phyloP scores from a whole-genome alignment of 2,329 filamentous ascomycete genomes.

The Basipetospora sp. region DNA sequence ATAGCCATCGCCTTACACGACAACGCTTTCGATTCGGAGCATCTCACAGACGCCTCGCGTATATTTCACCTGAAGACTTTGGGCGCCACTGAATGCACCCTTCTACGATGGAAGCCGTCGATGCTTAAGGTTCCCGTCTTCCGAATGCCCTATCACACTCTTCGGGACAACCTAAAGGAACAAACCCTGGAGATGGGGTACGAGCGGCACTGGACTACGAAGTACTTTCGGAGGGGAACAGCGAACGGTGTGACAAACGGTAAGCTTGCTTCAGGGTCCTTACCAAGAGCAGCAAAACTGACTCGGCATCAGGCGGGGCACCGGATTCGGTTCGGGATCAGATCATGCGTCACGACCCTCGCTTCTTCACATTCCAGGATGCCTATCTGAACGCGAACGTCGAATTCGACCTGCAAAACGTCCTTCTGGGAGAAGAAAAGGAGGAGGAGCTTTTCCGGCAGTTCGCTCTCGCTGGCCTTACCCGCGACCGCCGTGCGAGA shows the following conservation, averaged over 20 bases:
- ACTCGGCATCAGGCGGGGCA: slow-evolving; percentile 10
- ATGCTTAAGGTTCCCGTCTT: slow-evolving; percentile 16
- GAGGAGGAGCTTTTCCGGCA: slow-evolving; percentile 12
- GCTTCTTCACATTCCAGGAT: slow-evolving; percentile 14
- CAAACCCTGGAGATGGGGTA: slow-evolving; percentile 13
- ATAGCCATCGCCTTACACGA: slow-evolving; percentile 14
- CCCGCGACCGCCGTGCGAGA: slow-evolving; percentile 13
- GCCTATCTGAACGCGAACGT: slow-evolving; percentile 17
- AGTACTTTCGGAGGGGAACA: background rate
- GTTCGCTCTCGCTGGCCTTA: slow-evolving; percentile 15
- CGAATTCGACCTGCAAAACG: slow-evolving; percentile 17
- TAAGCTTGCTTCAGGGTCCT: background rate
- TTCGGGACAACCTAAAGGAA: slow-evolving; percentile 14
- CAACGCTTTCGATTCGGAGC: slow-evolving; percentile 12
- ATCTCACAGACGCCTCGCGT: slow-evolving; percentile 10
- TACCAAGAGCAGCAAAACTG: slow-evolving; percentile 2
- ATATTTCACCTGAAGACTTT: slow-evolving; percentile 11
- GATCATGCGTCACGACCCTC: slow-evolving; percentile 17
- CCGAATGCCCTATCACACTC: slow-evolving; percentile 14
- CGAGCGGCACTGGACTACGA: slow-evolving; percentile 9
- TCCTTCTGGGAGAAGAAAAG: slow-evolving; percentile 13
- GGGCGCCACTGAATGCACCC: slow-evolving; percentile 10
- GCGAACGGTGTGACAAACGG: background rate
- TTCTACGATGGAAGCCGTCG: slow-evolving; percentile 14
- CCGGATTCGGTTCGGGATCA: slow-evolving; percentile 15